A percentile compares a stretch with the other conserved stretches of the same genome.
Evolutionary conservation across 306 rosid species (phyloP).

Genomic region (Glycine soja): DNA sequence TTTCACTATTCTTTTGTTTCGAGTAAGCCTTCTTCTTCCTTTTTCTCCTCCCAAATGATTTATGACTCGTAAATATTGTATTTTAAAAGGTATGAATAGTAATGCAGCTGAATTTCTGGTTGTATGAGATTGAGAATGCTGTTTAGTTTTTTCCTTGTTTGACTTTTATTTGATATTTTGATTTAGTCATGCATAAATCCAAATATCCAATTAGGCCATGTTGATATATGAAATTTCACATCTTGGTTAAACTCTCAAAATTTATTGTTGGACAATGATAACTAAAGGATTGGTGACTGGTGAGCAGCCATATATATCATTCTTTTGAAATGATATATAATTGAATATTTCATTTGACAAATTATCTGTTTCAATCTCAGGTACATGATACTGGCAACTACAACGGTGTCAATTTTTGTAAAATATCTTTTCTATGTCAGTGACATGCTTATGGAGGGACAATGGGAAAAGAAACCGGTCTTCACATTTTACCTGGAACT

Average conservation of each 20-base stretch:
- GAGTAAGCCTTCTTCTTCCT: slow-evolving; percentile 71
- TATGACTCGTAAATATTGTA: too few species aligned
- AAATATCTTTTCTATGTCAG: slow-evolving; percentile 91
- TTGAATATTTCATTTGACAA: slow-evolving; percentile 27
- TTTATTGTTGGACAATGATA: slow-evolving; percentile 5
- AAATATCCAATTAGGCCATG: slow-evolving; percentile 27
- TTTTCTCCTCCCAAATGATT: background rate
- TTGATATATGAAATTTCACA: background rate
- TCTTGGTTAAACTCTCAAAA: slow-evolving; percentile 17
- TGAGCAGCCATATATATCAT: background rate
- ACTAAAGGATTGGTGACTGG: background rate
- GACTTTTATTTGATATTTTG: background rate
- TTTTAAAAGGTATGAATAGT: background rate
- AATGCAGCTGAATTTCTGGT: background rate
- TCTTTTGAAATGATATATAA: slow-evolving; percentile 32
- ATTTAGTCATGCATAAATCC: slow-evolving; percentile 13
- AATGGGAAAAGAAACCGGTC: slow-evolving; percentile 97
- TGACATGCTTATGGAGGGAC: slow-evolving; percentile 98
- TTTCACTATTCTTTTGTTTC: slow-evolving; percentile 89
- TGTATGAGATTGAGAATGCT: slow-evolving; percentile 5
- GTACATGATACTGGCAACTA: slow-evolving; percentile 99
- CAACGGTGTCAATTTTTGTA: slow-evolving; percentile 84
- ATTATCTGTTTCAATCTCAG: slow-evolving; percentile 57
- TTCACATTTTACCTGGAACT: slow-evolving; percentile 97
- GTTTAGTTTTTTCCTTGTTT: background rate